Conservation (phyloP, 1,139 yeast genomes). For the Sugiyamaella grinbergsii region DNA sequence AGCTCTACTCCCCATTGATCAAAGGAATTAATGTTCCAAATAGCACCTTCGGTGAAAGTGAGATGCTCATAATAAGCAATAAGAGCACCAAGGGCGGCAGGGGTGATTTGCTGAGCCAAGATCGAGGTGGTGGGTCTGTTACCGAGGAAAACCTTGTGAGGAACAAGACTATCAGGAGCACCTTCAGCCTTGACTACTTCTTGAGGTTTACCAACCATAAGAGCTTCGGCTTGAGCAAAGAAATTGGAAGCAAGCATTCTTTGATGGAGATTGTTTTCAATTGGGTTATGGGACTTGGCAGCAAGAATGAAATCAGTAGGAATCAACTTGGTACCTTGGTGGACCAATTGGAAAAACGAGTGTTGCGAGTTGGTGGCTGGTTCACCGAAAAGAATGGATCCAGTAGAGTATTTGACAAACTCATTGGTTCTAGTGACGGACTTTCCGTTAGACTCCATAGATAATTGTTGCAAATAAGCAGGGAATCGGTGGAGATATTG, state of each 20-base stretch:
- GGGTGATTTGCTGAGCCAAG: constrained; percentile 92
- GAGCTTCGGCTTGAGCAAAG: constrained; percentile 97
- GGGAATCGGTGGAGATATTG: constrained; percentile 99
- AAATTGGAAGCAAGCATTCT: constrained; percentile 97
- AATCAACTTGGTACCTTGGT: constrained; percentile 96
- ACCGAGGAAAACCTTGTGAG: constrained; percentile 96
- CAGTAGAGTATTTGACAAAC: constrained; percentile 92
- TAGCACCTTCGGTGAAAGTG: constrained; percentile 96
- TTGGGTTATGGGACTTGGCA: constrained; percentile 97
- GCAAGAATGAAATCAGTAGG: constrained; percentile 97
- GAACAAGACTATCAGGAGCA: constrained; percentile 75
- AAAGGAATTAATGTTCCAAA: constrained; percentile 98
- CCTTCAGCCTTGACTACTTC: constrained; percentile 87
- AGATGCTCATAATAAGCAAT: constrained; percentile 97
- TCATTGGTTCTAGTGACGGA: constrained; percentile 90
- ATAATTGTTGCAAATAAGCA: constrained; percentile 96
- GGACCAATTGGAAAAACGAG: constrained; percentile 98
- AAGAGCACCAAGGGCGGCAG: constrained; percentile 91
- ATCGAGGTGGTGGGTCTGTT: constrained; percentile 99
- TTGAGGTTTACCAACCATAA: constrained; percentile 93
- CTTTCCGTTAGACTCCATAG: constrained; percentile 99
- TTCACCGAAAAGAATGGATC: constrained; percentile 94
- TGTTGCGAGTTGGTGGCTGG: constrained; percentile 99
- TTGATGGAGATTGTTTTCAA: constrained; percentile 91
- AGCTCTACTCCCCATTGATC: constrained; percentile 99